Evolutionary conservation across 768 basidiomycete species (phyloP).

Genomic region (Tubosaeta brunneosetosa): DNA sequence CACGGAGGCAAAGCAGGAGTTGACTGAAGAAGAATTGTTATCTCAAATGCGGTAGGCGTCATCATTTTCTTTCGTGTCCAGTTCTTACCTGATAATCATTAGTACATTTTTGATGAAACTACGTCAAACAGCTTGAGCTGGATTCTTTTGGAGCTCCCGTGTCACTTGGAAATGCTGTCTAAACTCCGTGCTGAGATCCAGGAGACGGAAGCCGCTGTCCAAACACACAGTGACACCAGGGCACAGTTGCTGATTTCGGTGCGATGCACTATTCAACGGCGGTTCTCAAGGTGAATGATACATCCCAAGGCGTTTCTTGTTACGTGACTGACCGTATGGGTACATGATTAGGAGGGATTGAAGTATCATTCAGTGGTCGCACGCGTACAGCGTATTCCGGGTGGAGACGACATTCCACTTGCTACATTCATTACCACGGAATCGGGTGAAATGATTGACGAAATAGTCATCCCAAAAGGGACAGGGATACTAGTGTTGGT

Average conservation of each 20-base stretch:
- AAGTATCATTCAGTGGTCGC: not conserved
- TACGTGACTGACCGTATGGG: too few relatives aligned
- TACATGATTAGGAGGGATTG: not conserved
- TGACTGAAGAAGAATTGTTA: too few relatives aligned
- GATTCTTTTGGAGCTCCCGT: too few relatives aligned
- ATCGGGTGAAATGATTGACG: not conserved
- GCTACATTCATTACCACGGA: not conserved
- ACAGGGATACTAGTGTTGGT: not conserved
- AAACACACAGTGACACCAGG: not conserved
- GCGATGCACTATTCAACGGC: conserved; percentile 42
- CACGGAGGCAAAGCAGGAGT: too few relatives aligned
- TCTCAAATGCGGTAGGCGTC: conserved; percentile 14
- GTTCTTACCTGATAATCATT: not conserved
- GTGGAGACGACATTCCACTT: not conserved
- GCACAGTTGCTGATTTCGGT: conserved; percentile 40
- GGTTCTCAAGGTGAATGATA: conserved; percentile 26
- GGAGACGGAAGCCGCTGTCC: too few relatives aligned
- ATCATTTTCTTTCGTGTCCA: not conserved
- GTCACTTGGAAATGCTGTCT: too few relatives aligned
- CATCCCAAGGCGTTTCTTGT: not conserved
- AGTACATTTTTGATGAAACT: conserved; percentile 46
- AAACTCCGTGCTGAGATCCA: too few relatives aligned
- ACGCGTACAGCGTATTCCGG: not conserved
- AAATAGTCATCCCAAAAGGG: not conserved
- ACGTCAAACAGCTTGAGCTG: conserved; percentile 45